Conservation (phyloP, 768 basidiomycete species). For the Calocera viscosa region DNA sequence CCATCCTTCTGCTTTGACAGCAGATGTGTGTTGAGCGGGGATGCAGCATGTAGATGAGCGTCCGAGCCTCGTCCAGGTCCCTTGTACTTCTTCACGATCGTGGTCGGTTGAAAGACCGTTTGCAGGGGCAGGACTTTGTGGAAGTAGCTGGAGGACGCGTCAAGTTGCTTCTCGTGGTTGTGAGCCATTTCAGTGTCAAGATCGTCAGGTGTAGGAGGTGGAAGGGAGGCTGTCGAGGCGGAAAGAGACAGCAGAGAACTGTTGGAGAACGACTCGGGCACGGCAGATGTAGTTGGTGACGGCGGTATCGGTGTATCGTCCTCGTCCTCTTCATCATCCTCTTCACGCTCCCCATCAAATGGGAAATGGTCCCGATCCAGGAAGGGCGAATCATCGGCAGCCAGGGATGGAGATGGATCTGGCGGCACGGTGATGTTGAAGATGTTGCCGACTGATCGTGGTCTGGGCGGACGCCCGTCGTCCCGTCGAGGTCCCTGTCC, state of each 20-base stretch:
- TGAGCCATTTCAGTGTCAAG: not conserved
- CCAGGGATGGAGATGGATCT: not conserved
- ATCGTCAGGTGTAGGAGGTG: not conserved
- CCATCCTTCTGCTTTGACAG: not conserved
- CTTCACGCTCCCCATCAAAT: not conserved
- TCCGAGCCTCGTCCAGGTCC: not conserved
- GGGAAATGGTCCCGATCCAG: not conserved
- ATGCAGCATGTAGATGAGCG: not conserved
- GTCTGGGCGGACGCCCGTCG: not conserved
- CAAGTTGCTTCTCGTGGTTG: not conserved
- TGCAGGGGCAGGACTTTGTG: not conserved
- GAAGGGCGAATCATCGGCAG: not conserved
- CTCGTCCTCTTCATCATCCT: slow-evolving; percentile 13
- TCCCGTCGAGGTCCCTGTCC: not conserved
- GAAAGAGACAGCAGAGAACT: not conserved
- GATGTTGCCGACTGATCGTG: slow-evolving; percentile 7
- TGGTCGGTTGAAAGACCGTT: not conserved
- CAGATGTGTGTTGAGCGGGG: not conserved
- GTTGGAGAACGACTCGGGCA: slow-evolving; percentile 4
- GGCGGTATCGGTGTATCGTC: slow-evolving; percentile 10
- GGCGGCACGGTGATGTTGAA: slow-evolving; percentile 7
- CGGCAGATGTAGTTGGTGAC: slow-evolving; percentile 19
- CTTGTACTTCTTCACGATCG: slow-evolving; percentile 6
- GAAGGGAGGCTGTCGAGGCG: not conserved
- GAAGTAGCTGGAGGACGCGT: not conserved